phyloP scores from a whole-genome alignment of 345 rosid genomes.

The Aquilaria malaccensis region DNA sequence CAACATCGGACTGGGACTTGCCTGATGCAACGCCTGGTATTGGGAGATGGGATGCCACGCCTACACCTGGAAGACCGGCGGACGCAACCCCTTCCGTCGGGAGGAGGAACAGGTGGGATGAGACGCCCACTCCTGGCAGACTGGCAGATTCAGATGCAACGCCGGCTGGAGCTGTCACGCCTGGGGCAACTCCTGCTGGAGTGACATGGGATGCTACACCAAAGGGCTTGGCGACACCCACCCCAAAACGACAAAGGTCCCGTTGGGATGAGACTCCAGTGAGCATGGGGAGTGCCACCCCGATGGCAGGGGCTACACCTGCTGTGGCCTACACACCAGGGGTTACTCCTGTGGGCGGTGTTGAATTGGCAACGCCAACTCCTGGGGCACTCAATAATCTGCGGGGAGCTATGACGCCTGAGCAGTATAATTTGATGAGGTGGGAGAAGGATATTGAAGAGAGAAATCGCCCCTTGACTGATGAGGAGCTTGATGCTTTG shows the following conservation, averaged over 20 bases:
- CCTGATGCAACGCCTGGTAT: slow-evolving; percentile 81
- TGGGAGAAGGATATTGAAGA: slow-evolving; percentile 99
- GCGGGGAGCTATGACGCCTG: slow-evolving; percentile 80
- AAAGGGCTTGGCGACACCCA: slow-evolving; percentile 76
- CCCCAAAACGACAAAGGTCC: slow-evolving; percentile 88
- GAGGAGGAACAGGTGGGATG: slow-evolving; percentile 94
- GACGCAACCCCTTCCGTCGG: slow-evolving; percentile 78
- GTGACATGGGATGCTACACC: slow-evolving; percentile 97
- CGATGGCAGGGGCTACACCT: slow-evolving; percentile 85
- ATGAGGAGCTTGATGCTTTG: slow-evolving; percentile 97
- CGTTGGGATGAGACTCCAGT: slow-evolving; percentile 99
- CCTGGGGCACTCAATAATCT: slow-evolving; percentile 58
- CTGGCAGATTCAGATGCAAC: slow-evolving; percentile 85
- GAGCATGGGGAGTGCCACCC: slow-evolving; percentile 95
- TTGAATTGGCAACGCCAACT: slow-evolving; percentile 86
- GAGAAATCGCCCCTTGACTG: slow-evolving; percentile 90
- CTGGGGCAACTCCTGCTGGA: slow-evolving; percentile 95
- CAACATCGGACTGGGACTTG: slow-evolving; percentile 87
- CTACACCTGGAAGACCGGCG: slow-evolving; percentile 68
- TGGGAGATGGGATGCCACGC: slow-evolving; percentile 95
- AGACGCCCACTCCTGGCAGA: slow-evolving; percentile 95
- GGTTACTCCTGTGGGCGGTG: slow-evolving; percentile 80
- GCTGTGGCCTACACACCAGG: slow-evolving; percentile 83
- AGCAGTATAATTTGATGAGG: slow-evolving; percentile 80
- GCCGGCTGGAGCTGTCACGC: slow-evolving; percentile 77